Evolutionary conservation across 805 yeast genomes (phyloP).

Genomic region (Metschnikowia lunata): DNA sequence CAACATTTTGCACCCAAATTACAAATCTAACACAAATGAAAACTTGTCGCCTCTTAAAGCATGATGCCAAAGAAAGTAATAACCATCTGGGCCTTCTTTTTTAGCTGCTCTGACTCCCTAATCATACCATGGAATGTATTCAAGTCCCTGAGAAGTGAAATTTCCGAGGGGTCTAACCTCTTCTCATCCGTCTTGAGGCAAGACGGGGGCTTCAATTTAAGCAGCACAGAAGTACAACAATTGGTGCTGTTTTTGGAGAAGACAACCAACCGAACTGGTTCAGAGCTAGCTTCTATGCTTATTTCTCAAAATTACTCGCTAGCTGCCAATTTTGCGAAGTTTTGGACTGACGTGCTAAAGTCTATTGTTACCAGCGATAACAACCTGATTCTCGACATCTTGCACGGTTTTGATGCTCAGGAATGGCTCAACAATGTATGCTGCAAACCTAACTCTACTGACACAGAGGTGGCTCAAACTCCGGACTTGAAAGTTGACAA

Average conservation of each 20-base stretch:
- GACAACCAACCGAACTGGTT: background rate
- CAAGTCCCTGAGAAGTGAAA: background rate
- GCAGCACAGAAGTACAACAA: background rate
- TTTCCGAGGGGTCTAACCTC: background rate
- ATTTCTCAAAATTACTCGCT: conserved; percentile 1
- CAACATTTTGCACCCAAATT: background rate
- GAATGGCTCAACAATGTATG: background rate
- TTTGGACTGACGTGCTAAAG: conserved; percentile 3
- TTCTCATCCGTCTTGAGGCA: background rate
- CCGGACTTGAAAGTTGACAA: too few species aligned
- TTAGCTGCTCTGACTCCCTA: background rate
- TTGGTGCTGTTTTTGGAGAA: conserved; percentile 3
- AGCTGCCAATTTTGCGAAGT: background rate
- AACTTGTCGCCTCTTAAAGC: too few species aligned
- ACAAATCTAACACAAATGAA: background rate
- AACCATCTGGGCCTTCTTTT: background rate
- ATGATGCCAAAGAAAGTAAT: conserved; percentile 1
- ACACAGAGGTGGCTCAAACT: background rate
- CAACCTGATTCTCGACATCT: background rate
- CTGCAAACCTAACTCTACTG: background rate
- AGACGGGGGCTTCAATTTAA: background rate
- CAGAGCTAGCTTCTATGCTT: conserved; percentile 3
- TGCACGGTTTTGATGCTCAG: background rate
- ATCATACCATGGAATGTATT: background rate
- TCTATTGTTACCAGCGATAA: background rate